These are phyloP conservation scores for Botrytis porri DNA, from an alignment of 2,329 filamentous ascomycete genomes.

Conservation along the genomic window DNA sequence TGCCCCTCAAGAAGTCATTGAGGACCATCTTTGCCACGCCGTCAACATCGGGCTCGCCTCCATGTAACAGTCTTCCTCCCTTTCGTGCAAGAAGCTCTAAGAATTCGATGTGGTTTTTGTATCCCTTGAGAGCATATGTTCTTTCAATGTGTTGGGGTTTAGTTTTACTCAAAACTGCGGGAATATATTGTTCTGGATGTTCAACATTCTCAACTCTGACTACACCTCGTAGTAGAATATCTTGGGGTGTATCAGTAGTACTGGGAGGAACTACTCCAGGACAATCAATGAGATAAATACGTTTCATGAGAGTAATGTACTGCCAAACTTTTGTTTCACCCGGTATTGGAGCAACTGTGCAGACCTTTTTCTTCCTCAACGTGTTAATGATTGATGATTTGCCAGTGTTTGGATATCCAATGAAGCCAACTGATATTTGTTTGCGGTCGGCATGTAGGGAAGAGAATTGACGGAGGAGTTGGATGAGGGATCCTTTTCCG, in stretches of 20 bases:
- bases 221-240: constrained; percentile 85
- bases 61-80: constrained; percentile 78
- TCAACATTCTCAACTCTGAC: constrained; percentile 95
- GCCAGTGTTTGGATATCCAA: constrained; percentile 84
- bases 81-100: constrained; percentile 85
- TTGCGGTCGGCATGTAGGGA: constrained; percentile 85
- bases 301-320: constrained; percentile 92
- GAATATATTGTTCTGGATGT: constrained; percentile 93
- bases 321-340: constrained; percentile 99
- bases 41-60: constrained; percentile 92
- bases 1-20: constrained; percentile 93
- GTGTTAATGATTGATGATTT: constrained; percentile 99
- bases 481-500: constrained; percentile 91
- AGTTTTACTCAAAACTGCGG: constrained; percentile 73
- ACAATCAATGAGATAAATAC: constrained; percentile 93
- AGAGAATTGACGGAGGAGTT: constrained; percentile 88
- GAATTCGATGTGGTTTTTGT: constrained; percentile 74
- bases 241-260: constrained; percentile 75
- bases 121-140: constrained; percentile 85
- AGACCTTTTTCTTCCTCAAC: constrained; percentile 88
- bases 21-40: constrained; percentile 95
- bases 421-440: constrained; percentile 81
- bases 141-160: constrained; percentile 86
- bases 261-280: constrained; percentile 94
- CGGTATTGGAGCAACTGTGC: constrained; percentile 88